These are phyloP conservation scores for Dioszegia aurantiaca DNA, from an alignment of 768 basidiomycete species.

Conservation along the genomic window DNA sequence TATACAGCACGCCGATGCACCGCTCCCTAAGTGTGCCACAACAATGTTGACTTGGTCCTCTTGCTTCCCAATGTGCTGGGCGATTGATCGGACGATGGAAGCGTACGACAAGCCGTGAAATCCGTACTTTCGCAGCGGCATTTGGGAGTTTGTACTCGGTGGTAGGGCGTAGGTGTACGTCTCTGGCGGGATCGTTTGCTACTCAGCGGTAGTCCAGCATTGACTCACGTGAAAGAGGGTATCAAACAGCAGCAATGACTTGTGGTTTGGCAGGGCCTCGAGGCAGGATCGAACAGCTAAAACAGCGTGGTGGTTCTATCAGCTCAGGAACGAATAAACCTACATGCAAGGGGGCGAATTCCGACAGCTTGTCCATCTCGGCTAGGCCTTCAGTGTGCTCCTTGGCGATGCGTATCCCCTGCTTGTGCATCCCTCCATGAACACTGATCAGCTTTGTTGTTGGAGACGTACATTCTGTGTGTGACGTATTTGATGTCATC, in stretches of 20 bases:
- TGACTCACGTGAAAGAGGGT: conserved; percentile 58
- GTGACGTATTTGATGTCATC: conserved; percentile 53
- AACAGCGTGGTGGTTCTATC: conserved; percentile 55
- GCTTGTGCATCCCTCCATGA: conserved; percentile 76
- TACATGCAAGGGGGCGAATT: conserved; percentile 71
- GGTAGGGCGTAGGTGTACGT: conserved; percentile 75
- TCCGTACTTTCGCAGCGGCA: conserved; percentile 81
- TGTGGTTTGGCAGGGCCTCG: conserved; percentile 63
- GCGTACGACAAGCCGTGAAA: conserved; percentile 69
- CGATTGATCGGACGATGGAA: conserved; percentile 66
- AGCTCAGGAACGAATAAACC: conserved; percentile 4
- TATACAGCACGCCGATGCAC: conserved; percentile 78
- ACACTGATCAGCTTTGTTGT: conserved; percentile 59
- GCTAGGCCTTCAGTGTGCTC: conserved; percentile 71
- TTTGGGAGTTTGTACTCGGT: conserved; percentile 57
- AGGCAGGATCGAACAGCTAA: conserved; percentile 59
- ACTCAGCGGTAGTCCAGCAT: background rate
- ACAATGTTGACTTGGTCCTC: conserved; percentile 66
- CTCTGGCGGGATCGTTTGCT: conserved; percentile 70
- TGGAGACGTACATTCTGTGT: conserved; percentile 47
- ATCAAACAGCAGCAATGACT: conserved; percentile 81
- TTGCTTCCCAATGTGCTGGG: conserved; percentile 61
- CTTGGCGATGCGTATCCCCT: conserved; percentile 67
- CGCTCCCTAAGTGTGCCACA: conserved; percentile 83
- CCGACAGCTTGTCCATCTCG: conserved; percentile 62